Conservation (phyloP, 768 basidiomycete species). For the Kwoniella heveanensis region DNA sequence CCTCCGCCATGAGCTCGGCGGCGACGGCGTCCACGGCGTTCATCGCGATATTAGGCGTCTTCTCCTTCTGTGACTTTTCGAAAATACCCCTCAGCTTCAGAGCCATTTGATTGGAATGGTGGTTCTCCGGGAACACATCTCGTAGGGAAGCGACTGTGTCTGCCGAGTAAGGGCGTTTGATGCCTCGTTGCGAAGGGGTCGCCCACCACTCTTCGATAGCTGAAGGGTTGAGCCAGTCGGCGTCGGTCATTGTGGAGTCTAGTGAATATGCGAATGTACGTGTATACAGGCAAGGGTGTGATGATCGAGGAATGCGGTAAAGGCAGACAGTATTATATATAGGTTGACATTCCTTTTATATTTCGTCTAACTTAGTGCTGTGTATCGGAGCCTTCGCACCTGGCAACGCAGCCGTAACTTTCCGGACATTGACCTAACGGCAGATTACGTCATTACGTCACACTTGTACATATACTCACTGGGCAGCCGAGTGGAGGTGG, state of each 20-base stretch:
- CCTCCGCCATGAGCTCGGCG: constrained; percentile 58
- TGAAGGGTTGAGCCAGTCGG: constrained; percentile 18
- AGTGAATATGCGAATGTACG: background rate
- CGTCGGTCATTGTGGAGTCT: constrained; percentile 3
- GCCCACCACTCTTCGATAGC: constrained; percentile 66
- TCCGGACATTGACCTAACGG: background rate
- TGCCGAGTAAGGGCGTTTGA: constrained; percentile 79
- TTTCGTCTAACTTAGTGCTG: background rate
- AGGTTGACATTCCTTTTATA: background rate
- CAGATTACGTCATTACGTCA: background rate
- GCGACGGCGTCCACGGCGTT: constrained; percentile 84
- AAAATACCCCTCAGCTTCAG: constrained; percentile 80
- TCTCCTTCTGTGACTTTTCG: constrained; percentile 64
- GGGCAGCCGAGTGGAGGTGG: background rate
- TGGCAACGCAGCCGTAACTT: background rate
- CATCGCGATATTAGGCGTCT: constrained; percentile 81
- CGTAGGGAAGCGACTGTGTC: constrained; percentile 83
- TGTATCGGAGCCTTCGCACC: background rate
- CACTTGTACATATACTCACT: too few species aligned
- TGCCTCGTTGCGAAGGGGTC: constrained; percentile 69
- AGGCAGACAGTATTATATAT: background rate
- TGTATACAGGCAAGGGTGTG: background rate
- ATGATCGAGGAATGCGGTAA: too few species aligned
- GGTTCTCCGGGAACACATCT: constrained; percentile 78
- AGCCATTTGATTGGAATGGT: constrained; percentile 75